Base-by-base conservation (phyloP, 331 rosid genomes). In the Arachis monticola region DNA sequence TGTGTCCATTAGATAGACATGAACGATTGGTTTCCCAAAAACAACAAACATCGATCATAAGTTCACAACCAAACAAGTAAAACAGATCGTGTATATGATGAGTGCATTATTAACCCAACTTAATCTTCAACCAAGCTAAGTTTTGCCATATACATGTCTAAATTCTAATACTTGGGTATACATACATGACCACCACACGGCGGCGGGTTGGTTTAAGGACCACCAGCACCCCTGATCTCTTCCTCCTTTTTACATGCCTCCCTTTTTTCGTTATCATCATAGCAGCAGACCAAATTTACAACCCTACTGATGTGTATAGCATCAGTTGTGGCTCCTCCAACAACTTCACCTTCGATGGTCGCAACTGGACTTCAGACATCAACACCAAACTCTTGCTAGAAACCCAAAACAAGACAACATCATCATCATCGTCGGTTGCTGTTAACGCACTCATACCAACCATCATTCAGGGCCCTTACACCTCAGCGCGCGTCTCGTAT, bases 191-290 rank as follows among this genome's bases (percentile, higher is more conserved):
- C 55, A 48, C 55, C 10, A 8, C 30, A 13, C 5, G 13, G 55
- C 13, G 11, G 63, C 11, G 3, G 8, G 2, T 0, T 13, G 7
- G 22, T 13, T 4, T 12, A 52, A 52, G 22, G 72, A 9, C 12
- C 73, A 27, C 30, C 30, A 6, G 2, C 50, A 60, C 85, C 92
- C 0, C 6, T 27, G 30, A 27, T 78, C 55, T 48, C 5, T 48
- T 48, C 12, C 5, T 48, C 1, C 0, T 48, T 48, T 10, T 10
- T 27, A 27, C 30, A 13, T 48, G n/a, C 55, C 55, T 48, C 10
- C 55, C n/a, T 48, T 48, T 1, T 10, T 13, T 48, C 11, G 3
- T 27, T 27, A 27, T 27, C 30, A 27, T 27, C 55, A 48, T 27
- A 1, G 30, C 3, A 48, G 55, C 55, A 48, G 11, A 10, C 4